phyloP scores from a whole-genome alignment of 106 monocot species.

The Phalaenopsis equestris region DNA sequence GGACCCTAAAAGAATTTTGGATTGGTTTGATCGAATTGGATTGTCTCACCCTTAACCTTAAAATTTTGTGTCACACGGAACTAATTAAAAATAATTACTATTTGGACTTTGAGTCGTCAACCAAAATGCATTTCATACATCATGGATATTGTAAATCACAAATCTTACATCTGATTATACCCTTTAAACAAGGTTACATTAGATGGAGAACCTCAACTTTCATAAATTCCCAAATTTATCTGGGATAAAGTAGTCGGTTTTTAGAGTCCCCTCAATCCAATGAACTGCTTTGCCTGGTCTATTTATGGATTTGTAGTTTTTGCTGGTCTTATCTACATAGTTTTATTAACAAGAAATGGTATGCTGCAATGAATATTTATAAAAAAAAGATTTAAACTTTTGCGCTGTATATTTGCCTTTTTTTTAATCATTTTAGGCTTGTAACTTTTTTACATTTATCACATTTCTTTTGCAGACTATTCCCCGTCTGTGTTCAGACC shows the following conservation, averaged over 20 bases:
- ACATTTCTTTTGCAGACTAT: constrained; percentile 60
- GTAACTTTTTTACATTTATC: background rate
- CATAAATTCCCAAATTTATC: too few species aligned
- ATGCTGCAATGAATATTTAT: constrained; percentile 3
- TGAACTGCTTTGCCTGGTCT: background rate
- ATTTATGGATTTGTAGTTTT: background rate
- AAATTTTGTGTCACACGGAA: background rate
- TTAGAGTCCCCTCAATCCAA: too few species aligned
- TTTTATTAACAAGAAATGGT: background rate
- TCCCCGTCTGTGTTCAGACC: constrained; percentile 84
- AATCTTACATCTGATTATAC: background rate
- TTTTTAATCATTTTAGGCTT: background rate
- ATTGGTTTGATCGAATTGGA: background rate
- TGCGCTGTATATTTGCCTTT: background rate
- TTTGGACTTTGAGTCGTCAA: background rate
- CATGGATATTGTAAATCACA: too few species aligned
- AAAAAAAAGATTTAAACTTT: background rate
- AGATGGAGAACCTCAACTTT: background rate
- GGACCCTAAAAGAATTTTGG: too few species aligned
- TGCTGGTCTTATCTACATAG: background rate
- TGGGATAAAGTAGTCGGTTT: too few species aligned
- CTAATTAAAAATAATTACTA: background rate
- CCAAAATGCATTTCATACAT: background rate
- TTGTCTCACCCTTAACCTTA: background rate
- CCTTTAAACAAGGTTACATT: background rate